These are phyloP conservation scores for Thelonectria olida DNA, from an alignment of 2,329 filamentous ascomycete genomes.

Conservation along the genomic window DNA sequence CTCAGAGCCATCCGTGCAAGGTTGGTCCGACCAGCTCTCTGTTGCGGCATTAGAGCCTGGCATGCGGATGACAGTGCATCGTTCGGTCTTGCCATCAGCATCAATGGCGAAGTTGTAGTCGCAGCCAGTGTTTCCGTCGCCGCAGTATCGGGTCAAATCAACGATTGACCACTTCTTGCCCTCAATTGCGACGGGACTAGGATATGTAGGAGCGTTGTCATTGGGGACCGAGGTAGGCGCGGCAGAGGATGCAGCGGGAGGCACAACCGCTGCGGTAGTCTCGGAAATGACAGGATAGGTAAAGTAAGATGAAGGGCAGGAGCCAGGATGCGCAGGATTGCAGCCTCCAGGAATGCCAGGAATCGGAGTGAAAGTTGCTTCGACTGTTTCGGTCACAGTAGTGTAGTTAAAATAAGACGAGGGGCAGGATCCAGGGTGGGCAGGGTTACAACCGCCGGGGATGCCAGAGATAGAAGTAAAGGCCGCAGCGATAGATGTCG, in stretches of 20 bases:
- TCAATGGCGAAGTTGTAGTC: constrained; percentile 31
- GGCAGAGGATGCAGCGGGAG: neutral
- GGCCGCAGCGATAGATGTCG: neutral
- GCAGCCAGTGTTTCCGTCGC: constrained; percentile 21
- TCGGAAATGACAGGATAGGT: constrained; percentile 7
- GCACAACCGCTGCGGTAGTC: neutral
- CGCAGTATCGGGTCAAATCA: constrained; percentile 29
- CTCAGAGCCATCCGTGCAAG: constrained; percentile 23
- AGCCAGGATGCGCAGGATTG: constrained; percentile 6
- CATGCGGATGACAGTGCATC: constrained; percentile 26
- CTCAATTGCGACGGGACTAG: constrained; percentile 12
- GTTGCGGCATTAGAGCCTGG: constrained; percentile 23
- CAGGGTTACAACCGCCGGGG: constrained; percentile 2
- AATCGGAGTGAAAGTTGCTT: constrained; percentile 6
- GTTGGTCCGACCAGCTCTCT: constrained; percentile 30
- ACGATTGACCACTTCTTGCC: constrained; percentile 25
- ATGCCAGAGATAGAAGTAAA: neutral
- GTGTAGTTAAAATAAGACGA: constrained; percentile 14
- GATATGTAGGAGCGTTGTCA: neutral
- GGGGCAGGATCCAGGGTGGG: constrained; percentile 15
- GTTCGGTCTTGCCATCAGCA: constrained; percentile 26
- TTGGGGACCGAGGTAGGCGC: too few relatives aligned
- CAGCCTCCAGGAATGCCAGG: constrained; percentile 11
- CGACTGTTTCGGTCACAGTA: neutral
- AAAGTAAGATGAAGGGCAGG: constrained; percentile 22